These are phyloP conservation scores for Sclerotinia subarctica DNA, from an alignment of 2,329 filamentous ascomycete species.

Conservation along the genomic window DNA sequence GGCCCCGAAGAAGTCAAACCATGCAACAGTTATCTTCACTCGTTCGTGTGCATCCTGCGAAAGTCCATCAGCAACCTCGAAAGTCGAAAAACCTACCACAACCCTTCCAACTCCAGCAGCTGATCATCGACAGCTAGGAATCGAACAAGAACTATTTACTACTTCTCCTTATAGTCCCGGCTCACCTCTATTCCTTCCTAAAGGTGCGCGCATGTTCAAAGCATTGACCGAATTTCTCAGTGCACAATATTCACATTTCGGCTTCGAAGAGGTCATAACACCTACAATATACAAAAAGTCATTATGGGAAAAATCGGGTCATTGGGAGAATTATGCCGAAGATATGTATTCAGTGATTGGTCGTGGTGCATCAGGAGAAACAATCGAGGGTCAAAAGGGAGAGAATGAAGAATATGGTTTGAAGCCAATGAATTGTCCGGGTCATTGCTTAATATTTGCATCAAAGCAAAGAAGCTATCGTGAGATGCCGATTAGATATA, in stretches of 20 bases:
- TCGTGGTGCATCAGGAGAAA: slow-evolving; percentile 33
- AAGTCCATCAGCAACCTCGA: slow-evolving; percentile 18
- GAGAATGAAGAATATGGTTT: slow-evolving; percentile 73
- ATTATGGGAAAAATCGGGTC: slow-evolving; percentile 80
- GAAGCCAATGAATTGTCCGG: slow-evolving; percentile 93
- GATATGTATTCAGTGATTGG: slow-evolving; percentile 85
- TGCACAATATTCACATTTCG: slow-evolving; percentile 78
- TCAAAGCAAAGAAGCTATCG: slow-evolving; percentile 71
- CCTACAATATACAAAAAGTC: slow-evolving; percentile 89
- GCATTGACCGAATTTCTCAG: slow-evolving; percentile 78
- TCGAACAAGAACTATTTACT: slow-evolving; percentile 73
- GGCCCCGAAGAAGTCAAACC: slow-evolving; percentile 6
- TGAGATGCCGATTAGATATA: slow-evolving; percentile 78
- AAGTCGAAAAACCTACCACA: not conserved
- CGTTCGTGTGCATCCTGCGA: slow-evolving; percentile 39
- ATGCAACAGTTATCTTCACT: slow-evolving; percentile 24
- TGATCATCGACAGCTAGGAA: slow-evolving; percentile 59
- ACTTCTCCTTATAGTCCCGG: slow-evolving; percentile 78
- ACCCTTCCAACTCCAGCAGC: slow-evolving; percentile 31
- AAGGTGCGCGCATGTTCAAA: slow-evolving; percentile 80
- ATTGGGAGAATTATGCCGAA: slow-evolving; percentile 85
- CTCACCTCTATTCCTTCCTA: slow-evolving; percentile 79
- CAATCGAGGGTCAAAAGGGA: slow-evolving; percentile 44
- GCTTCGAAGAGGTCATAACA: slow-evolving; percentile 84
- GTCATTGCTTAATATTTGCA: slow-evolving; percentile 81